phyloP scores from a whole-genome alignment of 176 grass and related monocot genomes.

The Coix lacrymajobi region DNA sequence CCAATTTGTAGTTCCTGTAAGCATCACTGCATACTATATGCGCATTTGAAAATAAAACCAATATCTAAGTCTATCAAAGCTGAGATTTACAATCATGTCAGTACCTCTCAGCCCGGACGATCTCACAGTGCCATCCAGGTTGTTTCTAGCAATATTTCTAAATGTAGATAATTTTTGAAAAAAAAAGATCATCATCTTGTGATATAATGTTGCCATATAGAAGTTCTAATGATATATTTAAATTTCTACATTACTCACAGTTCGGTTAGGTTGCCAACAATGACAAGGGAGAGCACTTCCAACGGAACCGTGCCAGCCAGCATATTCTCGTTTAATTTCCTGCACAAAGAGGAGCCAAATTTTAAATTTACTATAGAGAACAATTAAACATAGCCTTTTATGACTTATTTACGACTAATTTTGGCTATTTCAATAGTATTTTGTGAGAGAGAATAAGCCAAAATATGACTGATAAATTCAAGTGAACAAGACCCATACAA shows the following conservation, averaged over 20 bases:
- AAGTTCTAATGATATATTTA: neutral
- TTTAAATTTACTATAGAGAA: neutral
- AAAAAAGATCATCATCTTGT: neutral
- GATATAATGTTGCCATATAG: neutral
- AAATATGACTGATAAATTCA: too few species aligned
- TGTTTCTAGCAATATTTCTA: conserved; percentile 33
- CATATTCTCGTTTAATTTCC: conserved; percentile 9
- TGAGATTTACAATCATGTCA: neutral
- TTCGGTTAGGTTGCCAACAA: conserved; percentile 20
- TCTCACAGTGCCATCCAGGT: neutral
- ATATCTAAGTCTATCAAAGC: neutral
- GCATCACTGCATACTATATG: neutral
- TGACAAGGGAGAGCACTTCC: conserved; percentile 26
- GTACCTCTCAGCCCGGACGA: conserved; percentile 27
- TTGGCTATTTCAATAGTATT: too few species aligned
- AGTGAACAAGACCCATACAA: too few species aligned
- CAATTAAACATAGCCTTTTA: too few species aligned
- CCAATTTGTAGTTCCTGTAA: neutral
- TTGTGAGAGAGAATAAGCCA: too few species aligned
- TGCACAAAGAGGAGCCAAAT: neutral
- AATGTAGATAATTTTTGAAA: neutral
- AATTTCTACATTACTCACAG: conserved; percentile 1
- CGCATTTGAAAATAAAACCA: neutral
- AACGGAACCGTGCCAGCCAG: conserved; percentile 11
- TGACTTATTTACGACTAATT: too few species aligned